phyloP scores from a whole-genome alignment of 768 basidiomycete genomes.

The Lactifluus subvellereus region DNA sequence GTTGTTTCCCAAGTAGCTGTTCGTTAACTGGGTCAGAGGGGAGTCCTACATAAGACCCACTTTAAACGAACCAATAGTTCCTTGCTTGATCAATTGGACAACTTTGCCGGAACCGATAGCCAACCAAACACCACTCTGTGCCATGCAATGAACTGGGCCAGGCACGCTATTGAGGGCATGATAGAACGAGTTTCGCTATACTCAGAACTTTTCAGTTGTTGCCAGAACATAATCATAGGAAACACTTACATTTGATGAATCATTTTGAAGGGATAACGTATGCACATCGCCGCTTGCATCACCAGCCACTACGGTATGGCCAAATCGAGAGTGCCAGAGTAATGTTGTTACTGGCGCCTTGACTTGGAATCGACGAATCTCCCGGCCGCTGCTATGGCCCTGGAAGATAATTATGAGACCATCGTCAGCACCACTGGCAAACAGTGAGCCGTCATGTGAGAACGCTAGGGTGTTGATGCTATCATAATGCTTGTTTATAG shows the following conservation, averaged over 20 bases:
- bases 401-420: background rate
- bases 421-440: background rate
- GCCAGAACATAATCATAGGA: too few species aligned
- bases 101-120: background rate
- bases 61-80: background rate
- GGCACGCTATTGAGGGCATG: background rate
- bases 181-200: background rate
- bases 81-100: constrained; percentile 1
- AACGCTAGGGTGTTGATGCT: background rate
- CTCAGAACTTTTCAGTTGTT: too few species aligned
- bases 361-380: background rate
- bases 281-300: background rate
- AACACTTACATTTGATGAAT: background rate
- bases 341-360: background rate
- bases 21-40: background rate
- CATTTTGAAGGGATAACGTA: background rate
- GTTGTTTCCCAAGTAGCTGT: background rate
- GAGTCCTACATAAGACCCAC: too few species aligned
- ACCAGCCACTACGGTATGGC: background rate
- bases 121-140: background rate
- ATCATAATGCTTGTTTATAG: background rate
- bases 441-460: background rate
- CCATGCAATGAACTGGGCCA: background rate
- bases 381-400: background rate
- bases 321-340: background rate